Evolutionary conservation across 1,284 basidiomycete species (phyloP).

Genomic region (Puccinia polysora): DNA sequence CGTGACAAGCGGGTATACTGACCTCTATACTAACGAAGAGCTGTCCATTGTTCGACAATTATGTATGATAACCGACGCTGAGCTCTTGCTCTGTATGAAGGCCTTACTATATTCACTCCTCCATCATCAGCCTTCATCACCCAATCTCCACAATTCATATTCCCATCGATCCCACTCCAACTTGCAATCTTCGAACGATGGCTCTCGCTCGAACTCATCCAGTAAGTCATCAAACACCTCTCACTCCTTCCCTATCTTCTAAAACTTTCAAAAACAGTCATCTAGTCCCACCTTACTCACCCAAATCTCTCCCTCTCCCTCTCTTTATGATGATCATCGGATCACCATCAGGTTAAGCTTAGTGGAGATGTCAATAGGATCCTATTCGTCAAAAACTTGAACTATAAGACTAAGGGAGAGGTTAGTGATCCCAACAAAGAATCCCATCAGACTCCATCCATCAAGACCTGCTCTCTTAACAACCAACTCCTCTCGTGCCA

Average conservation of each 20-base stretch:
- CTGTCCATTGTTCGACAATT: too few relatives aligned
- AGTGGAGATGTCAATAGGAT: conserved; percentile 50
- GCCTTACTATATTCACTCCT: too few relatives aligned
- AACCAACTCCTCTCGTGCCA: too few relatives aligned
- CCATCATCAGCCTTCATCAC: too few relatives aligned
- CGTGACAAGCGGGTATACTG: too few relatives aligned
- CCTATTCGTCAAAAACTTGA: conserved; percentile 63
- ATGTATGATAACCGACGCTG: too few relatives aligned
- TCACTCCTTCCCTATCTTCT: too few relatives aligned
- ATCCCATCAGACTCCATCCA: conserved; percentile 4
- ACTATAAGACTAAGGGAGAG: conserved; percentile 72
- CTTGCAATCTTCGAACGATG: conserved; percentile 11
- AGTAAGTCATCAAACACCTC: too few relatives aligned
- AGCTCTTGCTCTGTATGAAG: too few relatives aligned
- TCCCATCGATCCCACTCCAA: too few relatives aligned
- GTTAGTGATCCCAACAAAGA: conserved; percentile 6
- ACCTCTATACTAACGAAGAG: too few relatives aligned
- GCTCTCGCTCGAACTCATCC: conserved; percentile 7
- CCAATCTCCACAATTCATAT: too few relatives aligned
- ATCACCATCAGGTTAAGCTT: conserved; percentile 44
- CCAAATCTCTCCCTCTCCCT: background rate
- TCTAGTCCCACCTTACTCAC: background rate
- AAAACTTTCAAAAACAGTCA: background rate
- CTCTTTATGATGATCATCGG: background rate
- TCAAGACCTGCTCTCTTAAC: background rate